Evolutionary conservation across 2,329 filamentous ascomycete genomes (phyloP).

Genomic region (Phialocephala subalpina): DNA sequence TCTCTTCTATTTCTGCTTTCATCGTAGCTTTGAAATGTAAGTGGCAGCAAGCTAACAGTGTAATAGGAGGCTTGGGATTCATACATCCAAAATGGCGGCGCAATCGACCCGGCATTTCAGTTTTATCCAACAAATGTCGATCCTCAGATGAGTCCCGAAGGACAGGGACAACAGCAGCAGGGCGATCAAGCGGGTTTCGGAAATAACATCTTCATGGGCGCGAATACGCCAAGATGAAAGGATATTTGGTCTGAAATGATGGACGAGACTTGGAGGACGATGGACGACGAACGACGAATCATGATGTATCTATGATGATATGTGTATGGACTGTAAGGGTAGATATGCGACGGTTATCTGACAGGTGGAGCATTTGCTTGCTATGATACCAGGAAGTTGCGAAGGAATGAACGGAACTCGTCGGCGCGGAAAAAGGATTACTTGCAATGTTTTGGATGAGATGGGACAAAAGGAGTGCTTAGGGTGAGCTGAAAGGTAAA

Average conservation of each 20-base stretch:
- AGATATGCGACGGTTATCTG: background rate
- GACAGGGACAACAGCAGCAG: constrained; percentile 18
- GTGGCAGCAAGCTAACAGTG: constrained; percentile 34
- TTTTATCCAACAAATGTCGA: constrained; percentile 40
- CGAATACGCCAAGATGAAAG: constrained; percentile 40
- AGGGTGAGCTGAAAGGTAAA: background rate
- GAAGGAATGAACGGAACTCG: background rate
- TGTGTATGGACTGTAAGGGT: background rate
- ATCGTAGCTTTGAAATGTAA: background rate
- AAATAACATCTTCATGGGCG: constrained; percentile 45
- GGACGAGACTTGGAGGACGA: background rate
- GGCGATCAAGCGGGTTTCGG: constrained; percentile 34
- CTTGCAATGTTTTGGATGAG: background rate
- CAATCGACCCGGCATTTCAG: constrained; percentile 41
- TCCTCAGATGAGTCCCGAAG: constrained; percentile 29
- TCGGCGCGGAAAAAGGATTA: background rate
- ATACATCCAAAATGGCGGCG: constrained; percentile 67
- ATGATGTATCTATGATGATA: background rate
- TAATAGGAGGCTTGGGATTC: constrained; percentile 72
- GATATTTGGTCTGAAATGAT: background rate
- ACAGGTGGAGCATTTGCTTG: background rate
- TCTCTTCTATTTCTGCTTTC: background rate
- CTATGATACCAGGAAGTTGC: background rate
- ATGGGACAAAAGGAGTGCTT: background rate
- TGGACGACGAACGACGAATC: background rate